phyloP scores from a whole-genome alignment of 2,329 filamentous ascomycete genomes.

The Fusarium circinatum region DNA sequence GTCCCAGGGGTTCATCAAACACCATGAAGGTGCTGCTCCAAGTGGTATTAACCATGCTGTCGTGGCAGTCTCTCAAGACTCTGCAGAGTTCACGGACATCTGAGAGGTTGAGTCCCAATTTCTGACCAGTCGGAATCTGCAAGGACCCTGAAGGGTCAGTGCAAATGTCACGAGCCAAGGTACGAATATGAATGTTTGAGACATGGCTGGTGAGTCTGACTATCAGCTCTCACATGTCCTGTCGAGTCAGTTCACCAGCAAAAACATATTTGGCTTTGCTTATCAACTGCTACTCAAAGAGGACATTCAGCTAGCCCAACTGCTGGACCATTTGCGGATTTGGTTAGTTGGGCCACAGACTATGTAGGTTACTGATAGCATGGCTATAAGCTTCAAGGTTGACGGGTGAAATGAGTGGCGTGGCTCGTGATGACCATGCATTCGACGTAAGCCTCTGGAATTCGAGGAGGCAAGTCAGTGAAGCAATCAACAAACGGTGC shows the following conservation, averaged over 20 bases:
- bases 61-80: conserved; percentile 30
- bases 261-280: conserved; percentile 4
- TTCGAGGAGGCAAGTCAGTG: conserved; percentile 24
- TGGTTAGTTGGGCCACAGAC: not conserved
- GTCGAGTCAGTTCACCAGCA: conserved; percentile 10
- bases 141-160: conserved; percentile 21
- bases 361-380: not conserved
- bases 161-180: conserved; percentile 22
- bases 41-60: conserved; percentile 23
- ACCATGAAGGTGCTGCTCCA: not conserved
- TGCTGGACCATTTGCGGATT: not conserved
- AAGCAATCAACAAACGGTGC: conserved; percentile 31
- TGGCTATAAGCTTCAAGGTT: not conserved
- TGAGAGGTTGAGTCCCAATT: conserved; percentile 22
- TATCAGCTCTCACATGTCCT: conserved; percentile 19
- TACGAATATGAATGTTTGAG: conserved; percentile 27
- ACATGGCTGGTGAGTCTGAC: conserved; percentile 27
- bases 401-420: conserved; percentile 15
- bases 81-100: conserved; percentile 15
- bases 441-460: conserved; percentile 30
- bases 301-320: not conserved
- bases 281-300: conserved; percentile 7
- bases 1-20: not conserved
- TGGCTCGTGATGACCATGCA: conserved; percentile 31
- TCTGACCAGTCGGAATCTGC: conserved; percentile 35